A percentile compares a stretch with the other conserved stretches of the same genome.
These are phyloP conservation scores for Leccinum obscurum DNA, from an alignment of 768 basidiomycete species.

Conservation along the genomic window DNA sequence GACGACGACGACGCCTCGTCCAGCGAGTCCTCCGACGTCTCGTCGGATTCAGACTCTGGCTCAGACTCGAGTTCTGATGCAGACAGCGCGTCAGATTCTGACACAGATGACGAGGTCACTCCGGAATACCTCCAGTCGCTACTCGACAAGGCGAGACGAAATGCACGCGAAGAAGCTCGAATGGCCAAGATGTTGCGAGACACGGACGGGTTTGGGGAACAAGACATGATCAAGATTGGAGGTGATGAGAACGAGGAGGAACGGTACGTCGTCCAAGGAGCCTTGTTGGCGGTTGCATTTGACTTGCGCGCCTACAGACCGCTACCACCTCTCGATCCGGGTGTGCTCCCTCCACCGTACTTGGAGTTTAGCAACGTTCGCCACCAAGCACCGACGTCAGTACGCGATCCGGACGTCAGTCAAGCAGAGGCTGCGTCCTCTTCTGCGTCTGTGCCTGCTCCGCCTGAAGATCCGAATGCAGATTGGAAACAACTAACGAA, in stretches of 20 bases:
- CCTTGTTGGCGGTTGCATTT: neutral
- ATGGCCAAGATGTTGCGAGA: slow-evolving; percentile 26
- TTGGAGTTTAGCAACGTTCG: slow-evolving; percentile 51
- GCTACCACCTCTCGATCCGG: slow-evolving; percentile 67
- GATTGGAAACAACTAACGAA: slow-evolving; percentile 72
- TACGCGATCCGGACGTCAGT: slow-evolving; percentile 65
- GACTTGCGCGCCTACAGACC: slow-evolving; percentile 37
- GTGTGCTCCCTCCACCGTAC: slow-evolving; percentile 62
- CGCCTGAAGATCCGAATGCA: slow-evolving; percentile 61
- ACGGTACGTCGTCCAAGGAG: slow-evolving; percentile 35
- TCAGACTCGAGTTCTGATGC: slow-evolving; percentile 35
- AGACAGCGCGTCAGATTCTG: slow-evolving; percentile 35
- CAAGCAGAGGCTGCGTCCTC: slow-evolving; percentile 52
- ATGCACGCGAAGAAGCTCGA: slow-evolving; percentile 39
- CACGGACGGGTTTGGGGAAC: slow-evolving; percentile 43
- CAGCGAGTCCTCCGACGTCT: neutral
- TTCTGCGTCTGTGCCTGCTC: slow-evolving; percentile 49
- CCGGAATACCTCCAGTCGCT: slow-evolving; percentile 62
- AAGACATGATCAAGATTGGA: slow-evolving; percentile 52
- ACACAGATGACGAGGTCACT: slow-evolving; percentile 47
- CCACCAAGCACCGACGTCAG: slow-evolving; percentile 43
- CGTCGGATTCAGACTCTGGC: slow-evolving; percentile 6
- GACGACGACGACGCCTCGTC: neutral
- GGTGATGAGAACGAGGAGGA: slow-evolving; percentile 34
- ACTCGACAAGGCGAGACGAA: slow-evolving; percentile 59